Conservation (phyloP, 2,329 filamentous ascomycete genomes). For the Chaetomiaceae sp. region DNA sequence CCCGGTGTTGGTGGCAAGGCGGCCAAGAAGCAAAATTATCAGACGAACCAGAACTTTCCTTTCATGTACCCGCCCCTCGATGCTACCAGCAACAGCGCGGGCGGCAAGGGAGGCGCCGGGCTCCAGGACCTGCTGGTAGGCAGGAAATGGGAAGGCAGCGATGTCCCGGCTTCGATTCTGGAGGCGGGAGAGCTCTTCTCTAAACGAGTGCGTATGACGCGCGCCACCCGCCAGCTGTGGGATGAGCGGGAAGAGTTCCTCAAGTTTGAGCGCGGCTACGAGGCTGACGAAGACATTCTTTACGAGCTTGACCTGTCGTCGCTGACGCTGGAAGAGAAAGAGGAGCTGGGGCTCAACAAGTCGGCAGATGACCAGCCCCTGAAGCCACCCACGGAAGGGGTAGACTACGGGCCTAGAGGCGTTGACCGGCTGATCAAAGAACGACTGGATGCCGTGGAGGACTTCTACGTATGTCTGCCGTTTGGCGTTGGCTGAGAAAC, state of each 20-base stretch:
- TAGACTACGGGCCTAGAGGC: constrained; percentile 47
- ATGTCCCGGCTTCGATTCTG: constrained; percentile 88
- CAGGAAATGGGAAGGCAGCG: constrained; percentile 85
- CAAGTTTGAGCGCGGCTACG: constrained; percentile 82
- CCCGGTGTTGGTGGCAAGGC: constrained; percentile 82
- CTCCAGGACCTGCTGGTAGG: constrained; percentile 75
- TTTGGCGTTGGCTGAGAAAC: not conserved
- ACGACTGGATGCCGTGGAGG: constrained; percentile 67
- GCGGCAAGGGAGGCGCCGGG: constrained; percentile 79
- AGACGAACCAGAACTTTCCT: constrained; percentile 97
- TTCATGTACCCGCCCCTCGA: constrained; percentile 95
- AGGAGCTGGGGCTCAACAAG: constrained; percentile 43
- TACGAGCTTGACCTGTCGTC: constrained; percentile 35
- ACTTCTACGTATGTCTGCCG: constrained; percentile 68
- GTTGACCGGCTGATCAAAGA: constrained; percentile 52
- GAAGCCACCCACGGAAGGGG: constrained; percentile 31
- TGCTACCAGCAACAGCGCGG: constrained; percentile 78
- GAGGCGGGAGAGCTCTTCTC: constrained; percentile 93
- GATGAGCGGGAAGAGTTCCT: constrained; percentile 87
- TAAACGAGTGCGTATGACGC: constrained; percentile 80
- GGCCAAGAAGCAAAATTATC: constrained; percentile 98
- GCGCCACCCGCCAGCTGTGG: constrained; percentile 90
- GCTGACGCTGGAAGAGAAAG: constrained; percentile 37
- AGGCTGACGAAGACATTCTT: constrained; percentile 37
- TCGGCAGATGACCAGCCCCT: constrained; percentile 34